These are phyloP conservation scores for Ambrosia hybrid DNA, from an alignment of 140 eudicot genomes.

Conservation along the genomic window DNA sequence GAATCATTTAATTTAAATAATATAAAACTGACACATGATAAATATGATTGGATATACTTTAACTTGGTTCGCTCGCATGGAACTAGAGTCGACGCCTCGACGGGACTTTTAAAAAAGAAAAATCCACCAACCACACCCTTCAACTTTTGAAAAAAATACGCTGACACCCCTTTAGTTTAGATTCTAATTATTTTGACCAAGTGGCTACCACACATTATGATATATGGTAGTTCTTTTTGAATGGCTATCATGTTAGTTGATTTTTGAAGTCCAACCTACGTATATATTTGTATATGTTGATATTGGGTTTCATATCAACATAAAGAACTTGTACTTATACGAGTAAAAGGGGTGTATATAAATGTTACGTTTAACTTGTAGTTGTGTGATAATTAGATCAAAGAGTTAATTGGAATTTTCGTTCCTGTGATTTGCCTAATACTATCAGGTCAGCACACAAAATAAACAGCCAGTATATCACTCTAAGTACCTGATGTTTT, in stretches of 20 bases:
- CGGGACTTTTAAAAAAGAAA: background rate
- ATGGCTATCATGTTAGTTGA: no score
- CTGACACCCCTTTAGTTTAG: conserved; percentile 9
- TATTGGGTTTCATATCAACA: no score
- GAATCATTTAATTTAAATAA: background rate
- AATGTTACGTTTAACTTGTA: no score
- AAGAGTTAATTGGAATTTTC: no score
- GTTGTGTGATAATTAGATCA: no score
- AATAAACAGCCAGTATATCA: no score
- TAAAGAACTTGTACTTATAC: background rate
- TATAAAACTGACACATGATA: background rate
- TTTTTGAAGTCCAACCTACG: background rate
- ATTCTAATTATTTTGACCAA: background rate
- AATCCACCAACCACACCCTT: background rate
- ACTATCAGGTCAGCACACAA: no score
- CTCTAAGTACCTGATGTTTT: no score
- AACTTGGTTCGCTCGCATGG: background rate
- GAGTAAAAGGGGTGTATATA: background rate
- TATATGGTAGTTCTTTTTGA: background rate
- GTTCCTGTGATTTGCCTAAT: no score
- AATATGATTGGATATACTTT: conserved; percentile 1
- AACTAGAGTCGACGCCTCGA: background rate
- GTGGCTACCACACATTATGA: background rate
- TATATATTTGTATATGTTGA: background rate
- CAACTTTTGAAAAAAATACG: conserved; percentile 4